phyloP scores from a whole-genome alignment of 139 green algal species.

The Pleodorina starrii region DNA sequence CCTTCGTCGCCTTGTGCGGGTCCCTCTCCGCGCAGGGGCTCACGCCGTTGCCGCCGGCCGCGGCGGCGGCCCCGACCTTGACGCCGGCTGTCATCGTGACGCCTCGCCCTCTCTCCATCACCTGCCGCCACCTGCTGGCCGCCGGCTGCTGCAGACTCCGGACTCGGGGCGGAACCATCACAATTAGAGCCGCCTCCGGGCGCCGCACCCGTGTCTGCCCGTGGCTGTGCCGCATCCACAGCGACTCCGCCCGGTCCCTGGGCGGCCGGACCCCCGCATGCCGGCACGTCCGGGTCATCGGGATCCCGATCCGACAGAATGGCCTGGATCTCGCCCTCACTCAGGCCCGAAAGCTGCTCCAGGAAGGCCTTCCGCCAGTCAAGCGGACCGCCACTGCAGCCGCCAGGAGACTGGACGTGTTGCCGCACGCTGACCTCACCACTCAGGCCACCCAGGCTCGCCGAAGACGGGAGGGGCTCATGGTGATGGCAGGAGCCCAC shows the following conservation, averaged over 20 bases:
- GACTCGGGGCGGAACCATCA: background rate
- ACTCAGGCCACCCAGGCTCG: too few species aligned
- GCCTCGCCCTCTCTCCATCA: background rate
- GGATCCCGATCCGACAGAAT: slow-evolving; percentile 19
- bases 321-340: slow-evolving; percentile 1
- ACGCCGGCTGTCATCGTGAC: background rate
- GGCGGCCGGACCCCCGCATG: background rate
- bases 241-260: background rate
- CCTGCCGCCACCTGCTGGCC: background rate
- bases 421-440: too few species aligned
- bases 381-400: background rate
- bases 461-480: background rate
- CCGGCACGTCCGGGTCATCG: background rate
- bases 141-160: background rate
- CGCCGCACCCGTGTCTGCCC: background rate
- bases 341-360: slow-evolving; percentile 8
- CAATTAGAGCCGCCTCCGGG: background rate
- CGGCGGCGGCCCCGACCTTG: background rate
- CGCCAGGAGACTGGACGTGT: too few species aligned
- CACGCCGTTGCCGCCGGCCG: background rate
- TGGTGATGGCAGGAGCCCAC: background rate
- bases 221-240: background rate
- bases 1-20: background rate
- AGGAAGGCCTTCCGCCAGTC: slow-evolving; percentile 8
- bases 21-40: background rate